Evolutionary conservation across 2,329 filamentous ascomycete species (phyloP), one percentile per base, ranked within the genome.

Genomic region (Apiospora phragmitis): DNA sequence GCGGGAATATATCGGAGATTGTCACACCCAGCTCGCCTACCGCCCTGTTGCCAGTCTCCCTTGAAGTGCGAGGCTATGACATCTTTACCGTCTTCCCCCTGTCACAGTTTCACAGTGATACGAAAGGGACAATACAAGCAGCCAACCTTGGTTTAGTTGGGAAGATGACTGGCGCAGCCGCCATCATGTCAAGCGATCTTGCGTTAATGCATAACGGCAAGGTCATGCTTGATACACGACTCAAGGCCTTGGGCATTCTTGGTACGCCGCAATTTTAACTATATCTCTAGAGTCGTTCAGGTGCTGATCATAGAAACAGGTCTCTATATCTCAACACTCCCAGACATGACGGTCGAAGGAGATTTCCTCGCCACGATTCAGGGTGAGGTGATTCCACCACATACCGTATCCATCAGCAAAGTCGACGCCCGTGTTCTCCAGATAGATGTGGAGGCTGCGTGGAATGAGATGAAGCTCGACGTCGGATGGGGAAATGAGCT

Each of bases 121-220:
- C 76, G 1, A 77, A 77, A 62, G 77, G 83, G 47, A 73, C 79
- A 26, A 83, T 91, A 0, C 82, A 82, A 59, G 84, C 95, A 1
- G 90, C 93, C 0, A 90, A 92, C 24, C 81, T 98, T 0, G 95
- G 95, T 0, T 84, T 98, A 1, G 74, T 97, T 4, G 92, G 89
- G 2, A 97, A 98, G 81, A 97, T 98, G 93, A 94, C 94, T 0
- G 95, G 94, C 0, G 90, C 92, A 0, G 94, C 94, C 1, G 94
- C 94, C 0, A 87, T 97, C 9, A 83, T 92, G 1, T 86, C 85
- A 47, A 91, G 85, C n/a, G 85, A 88, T 38, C 86, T 91, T 62
- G 87, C 86, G 43, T 79, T 91, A 59, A 76, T 76, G 4, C 78
- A 74, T 9, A 91, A 89, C 70, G 90, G 90, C 0, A 84, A 89